Conservation (phyloP, 805 yeast genomes). For the Saccharomyces cerevisiae region DNA sequence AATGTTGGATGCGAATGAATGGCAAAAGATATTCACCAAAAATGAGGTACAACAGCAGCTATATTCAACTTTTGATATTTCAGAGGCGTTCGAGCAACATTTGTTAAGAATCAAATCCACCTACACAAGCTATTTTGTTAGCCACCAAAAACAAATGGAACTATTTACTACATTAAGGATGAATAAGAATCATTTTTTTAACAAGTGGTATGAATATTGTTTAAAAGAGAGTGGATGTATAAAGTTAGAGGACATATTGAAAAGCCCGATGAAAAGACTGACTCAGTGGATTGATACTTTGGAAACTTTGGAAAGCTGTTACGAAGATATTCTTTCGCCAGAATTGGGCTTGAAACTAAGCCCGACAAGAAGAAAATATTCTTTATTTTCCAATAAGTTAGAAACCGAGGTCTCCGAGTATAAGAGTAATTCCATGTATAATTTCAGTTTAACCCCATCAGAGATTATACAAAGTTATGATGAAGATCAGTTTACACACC, state of each 20-base stretch:
- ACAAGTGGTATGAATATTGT: conserved; percentile 32
- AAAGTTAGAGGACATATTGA: conserved; percentile 27
- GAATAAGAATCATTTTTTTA: conserved; percentile 13
- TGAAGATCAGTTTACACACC: neutral
- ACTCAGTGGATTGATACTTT: conserved; percentile 18
- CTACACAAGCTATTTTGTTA: conserved; percentile 28
- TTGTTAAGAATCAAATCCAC: conserved; percentile 30
- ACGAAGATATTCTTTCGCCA: neutral
- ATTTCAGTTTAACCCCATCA: conserved; percentile 21
- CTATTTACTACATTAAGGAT: conserved; percentile 16
- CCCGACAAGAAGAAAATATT: conserved; percentile 7
- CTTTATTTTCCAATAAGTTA: conserved; percentile 10
- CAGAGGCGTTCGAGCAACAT: conserved; percentile 25
- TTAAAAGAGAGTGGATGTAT: conserved; percentile 21
- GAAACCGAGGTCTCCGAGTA: conserved; percentile 15
- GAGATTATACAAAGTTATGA: conserved; percentile 26
- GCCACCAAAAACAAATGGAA: conserved; percentile 27
- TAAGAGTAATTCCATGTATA: conserved; percentile 12
- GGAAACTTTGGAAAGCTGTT: conserved; percentile 1
- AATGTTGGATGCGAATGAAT: conserved; percentile 6
- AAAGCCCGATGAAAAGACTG: conserved; percentile 29
- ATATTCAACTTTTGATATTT: conserved; percentile 19
- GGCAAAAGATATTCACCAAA: conserved; percentile 7
- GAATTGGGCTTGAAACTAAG: neutral
- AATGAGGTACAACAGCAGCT: neutral